phyloP scores from a whole-genome alignment of 2,329 filamentous ascomycete genomes.

The Ophiostoma populinum region DNA sequence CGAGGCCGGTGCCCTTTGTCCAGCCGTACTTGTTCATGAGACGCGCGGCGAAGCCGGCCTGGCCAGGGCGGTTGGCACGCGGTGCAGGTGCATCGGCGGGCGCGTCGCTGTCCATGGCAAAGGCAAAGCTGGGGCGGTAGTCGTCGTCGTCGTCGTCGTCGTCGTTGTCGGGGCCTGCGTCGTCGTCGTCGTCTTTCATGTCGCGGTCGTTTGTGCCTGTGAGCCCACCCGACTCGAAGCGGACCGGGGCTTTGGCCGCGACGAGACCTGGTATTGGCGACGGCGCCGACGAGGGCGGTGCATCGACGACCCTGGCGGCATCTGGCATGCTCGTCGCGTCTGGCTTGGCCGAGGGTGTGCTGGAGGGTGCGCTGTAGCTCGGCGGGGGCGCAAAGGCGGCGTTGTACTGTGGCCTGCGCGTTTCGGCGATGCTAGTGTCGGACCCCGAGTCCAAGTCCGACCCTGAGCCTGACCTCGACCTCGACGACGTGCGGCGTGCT shows the following conservation, averaged over 20 bases:
- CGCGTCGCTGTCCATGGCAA: neutral
- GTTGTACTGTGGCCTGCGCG: too few species aligned
- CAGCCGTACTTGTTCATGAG: conserved; percentile 91
- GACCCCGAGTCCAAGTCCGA: too few species aligned
- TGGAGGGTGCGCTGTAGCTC: neutral
- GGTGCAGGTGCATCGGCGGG: conserved; percentile 11
- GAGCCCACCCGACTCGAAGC: conserved; percentile 33
- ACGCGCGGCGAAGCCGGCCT: conserved; percentile 70
- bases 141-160: conserved; percentile 4
- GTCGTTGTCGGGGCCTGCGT: too few species aligned
- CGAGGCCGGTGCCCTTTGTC: conserved; percentile 74
- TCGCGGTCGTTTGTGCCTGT: conserved; percentile 19
- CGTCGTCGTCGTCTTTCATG: conserved; percentile 5
- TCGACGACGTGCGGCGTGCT: neutral
- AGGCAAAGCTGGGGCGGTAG: conserved; percentile 2
- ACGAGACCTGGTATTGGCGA: conserved; percentile 25
- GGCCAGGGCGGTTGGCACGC: conserved; percentile 53
- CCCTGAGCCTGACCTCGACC: neutral
- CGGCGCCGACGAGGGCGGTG: neutral
- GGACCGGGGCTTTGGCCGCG: conserved; percentile 64
- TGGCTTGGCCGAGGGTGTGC: too few species aligned
- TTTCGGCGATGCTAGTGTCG: too few species aligned
- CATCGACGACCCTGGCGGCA: neutral
- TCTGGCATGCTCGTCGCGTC: neutral
- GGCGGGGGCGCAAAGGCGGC: conserved; percentile 31